Evolutionary conservation across 1,139 yeast genomes (phyloP).

Genomic region (Diutina catenulata): DNA sequence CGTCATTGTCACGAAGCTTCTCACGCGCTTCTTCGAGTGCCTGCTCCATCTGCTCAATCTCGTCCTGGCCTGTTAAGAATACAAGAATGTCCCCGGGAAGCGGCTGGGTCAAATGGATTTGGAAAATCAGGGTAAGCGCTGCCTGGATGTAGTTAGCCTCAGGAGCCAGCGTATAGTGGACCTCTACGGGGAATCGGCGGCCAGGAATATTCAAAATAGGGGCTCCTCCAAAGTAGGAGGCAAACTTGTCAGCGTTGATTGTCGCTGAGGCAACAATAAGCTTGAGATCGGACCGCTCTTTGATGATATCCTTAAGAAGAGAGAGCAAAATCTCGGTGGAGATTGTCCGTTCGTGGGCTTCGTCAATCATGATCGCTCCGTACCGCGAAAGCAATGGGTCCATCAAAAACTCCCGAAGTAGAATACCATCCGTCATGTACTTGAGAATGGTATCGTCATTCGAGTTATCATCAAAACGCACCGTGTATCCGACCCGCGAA

Average conservation of each 20-base stretch:
- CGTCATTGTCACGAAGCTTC: constrained; percentile 39
- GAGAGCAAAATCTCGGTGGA: constrained; percentile 89
- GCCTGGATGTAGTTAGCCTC: constrained; percentile 87
- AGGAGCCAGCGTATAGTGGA: constrained; percentile 76
- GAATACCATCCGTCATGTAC: constrained; percentile 93
- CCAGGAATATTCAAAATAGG: constrained; percentile 89
- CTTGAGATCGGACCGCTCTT: constrained; percentile 55
- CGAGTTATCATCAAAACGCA: constrained; percentile 75
- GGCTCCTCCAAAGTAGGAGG: constrained; percentile 67
- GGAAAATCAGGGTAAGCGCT: constrained; percentile 72
- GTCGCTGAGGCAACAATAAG: constrained; percentile 88
- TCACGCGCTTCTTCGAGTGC: constrained; percentile 51
- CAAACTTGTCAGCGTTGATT: constrained; percentile 77
- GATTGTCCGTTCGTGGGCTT: constrained; percentile 91
- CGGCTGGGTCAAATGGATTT: constrained; percentile 53
- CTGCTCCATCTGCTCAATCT: constrained; percentile 75
- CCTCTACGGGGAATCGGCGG: constrained; percentile 77
- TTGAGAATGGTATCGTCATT: constrained; percentile 56
- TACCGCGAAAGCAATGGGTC: constrained; percentile 63
- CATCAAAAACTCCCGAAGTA: constrained; percentile 67
- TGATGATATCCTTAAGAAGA: constrained; percentile 59
- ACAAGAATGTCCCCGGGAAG: constrained; percentile 78
- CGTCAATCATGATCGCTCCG: constrained; percentile 86
- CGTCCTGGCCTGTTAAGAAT: constrained; percentile 83
- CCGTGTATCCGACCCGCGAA: constrained; percentile 72